These are phyloP conservation scores for Obba rivulosa DNA, from an alignment of 768 basidiomycete species.

Conservation along the genomic window DNA sequence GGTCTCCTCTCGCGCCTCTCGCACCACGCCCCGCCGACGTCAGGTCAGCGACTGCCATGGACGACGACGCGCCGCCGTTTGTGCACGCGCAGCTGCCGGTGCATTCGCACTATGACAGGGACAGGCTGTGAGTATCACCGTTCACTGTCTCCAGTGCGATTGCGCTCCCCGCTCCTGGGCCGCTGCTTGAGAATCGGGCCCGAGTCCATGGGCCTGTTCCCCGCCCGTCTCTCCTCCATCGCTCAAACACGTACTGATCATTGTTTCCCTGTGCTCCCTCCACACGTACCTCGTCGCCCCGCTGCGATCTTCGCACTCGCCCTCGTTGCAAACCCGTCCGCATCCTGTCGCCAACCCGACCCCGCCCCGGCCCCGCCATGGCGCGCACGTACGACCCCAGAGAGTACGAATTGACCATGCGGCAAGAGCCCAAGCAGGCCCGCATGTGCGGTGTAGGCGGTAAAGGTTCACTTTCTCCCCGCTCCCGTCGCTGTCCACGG, in stretches of 20 bases:
- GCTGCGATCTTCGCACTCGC: slow-evolving; percentile 11
- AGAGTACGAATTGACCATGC: slow-evolving; percentile 78
- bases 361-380: slow-evolving; percentile 4
- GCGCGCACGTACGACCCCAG: slow-evolving; percentile 36
- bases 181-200: not conserved
- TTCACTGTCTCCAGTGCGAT: slow-evolving; percentile 9
- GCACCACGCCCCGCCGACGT: no score
- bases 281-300: slow-evolving; percentile 13
- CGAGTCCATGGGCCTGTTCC: slow-evolving; percentile 15
- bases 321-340: slow-evolving; percentile 8
- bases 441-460: slow-evolving; percentile 89
- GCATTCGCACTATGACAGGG: slow-evolving; percentile 26
- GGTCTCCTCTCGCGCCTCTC: no score
- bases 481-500: not conserved
- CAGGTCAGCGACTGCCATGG: slow-evolving; percentile 7
- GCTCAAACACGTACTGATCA: slow-evolving; percentile 3
- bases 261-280: slow-evolving; percentile 5
- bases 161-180: not conserved
- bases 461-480: slow-evolving; percentile 39
- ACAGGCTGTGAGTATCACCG: slow-evolving; percentile 31
- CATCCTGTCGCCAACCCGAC: not conserved
- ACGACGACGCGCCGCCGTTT: slow-evolving; percentile 19
- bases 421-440: slow-evolving; percentile 90
- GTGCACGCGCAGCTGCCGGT: slow-evolving; percentile 20
- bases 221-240: slow-evolving; percentile 4